phyloP scores from a whole-genome alignment of 345 rosid genomes.

The Isatis tinctoria region DNA sequence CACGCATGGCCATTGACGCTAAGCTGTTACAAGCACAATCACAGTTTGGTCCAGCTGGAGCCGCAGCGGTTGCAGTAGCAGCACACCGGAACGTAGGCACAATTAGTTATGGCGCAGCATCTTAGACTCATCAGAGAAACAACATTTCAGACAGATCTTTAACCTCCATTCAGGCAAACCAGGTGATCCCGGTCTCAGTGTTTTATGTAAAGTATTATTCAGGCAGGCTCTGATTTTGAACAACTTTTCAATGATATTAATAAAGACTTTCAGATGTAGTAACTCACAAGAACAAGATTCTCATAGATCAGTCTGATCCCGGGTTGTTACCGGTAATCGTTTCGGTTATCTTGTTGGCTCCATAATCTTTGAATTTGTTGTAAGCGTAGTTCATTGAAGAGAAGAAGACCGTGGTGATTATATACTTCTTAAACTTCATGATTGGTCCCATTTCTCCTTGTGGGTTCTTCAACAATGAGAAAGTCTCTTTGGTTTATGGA shows the following conservation, averaged over 20 bases:
- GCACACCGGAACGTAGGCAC: constrained; percentile 63
- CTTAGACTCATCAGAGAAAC: constrained; percentile 15
- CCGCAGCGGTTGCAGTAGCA: constrained; percentile 73
- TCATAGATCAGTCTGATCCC: constrained; percentile 15
- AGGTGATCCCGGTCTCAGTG: neutral
- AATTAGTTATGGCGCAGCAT: constrained; percentile 39
- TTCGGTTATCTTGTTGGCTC: constrained; percentile 33
- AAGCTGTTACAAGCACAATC: constrained; percentile 79
- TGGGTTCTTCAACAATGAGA: neutral
- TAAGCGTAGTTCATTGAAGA: constrained; percentile 31
- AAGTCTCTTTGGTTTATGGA: neutral
- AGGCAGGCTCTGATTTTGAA: constrained; percentile 25
- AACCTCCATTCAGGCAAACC: neutral
- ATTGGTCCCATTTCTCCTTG: constrained; percentile 21
- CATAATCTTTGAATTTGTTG: constrained; percentile 25
- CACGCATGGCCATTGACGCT: constrained; percentile 63
- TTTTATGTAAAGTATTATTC: constrained; percentile 26
- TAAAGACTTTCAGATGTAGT: constrained; percentile 3
- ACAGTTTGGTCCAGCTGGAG: constrained; percentile 72
- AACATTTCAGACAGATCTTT: constrained; percentile 1
- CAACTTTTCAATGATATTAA: neutral
- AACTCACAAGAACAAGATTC: neutral
- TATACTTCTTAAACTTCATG: constrained; percentile 32
- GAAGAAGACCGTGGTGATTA: constrained; percentile 24
- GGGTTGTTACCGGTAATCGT: constrained; percentile 17